Evolutionary conservation across 805 yeast species (phyloP).

Genomic region (Ogataea henricii): DNA sequence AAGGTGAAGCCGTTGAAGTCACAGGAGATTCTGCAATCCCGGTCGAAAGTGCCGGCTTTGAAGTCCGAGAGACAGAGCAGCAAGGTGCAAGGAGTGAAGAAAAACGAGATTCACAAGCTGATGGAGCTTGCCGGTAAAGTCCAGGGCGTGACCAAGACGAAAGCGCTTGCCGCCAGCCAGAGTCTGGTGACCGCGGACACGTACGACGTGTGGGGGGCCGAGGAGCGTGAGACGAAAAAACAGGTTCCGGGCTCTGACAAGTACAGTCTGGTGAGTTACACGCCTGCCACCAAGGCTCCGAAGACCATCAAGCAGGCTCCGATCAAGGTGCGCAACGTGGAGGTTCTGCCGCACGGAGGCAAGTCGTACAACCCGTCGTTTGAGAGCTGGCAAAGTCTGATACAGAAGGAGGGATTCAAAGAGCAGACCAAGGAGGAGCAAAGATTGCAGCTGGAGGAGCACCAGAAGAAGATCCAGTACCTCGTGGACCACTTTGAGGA

Average conservation of each 20-base stretch:
- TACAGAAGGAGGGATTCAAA: slow-evolving; percentile 62
- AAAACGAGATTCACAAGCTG: slow-evolving; percentile 62
- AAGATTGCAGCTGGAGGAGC: slow-evolving; percentile 60
- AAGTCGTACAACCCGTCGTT: slow-evolving; percentile 90
- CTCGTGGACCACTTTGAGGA: slow-evolving; percentile 65
- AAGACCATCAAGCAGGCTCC: slow-evolving; percentile 55
- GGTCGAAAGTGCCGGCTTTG: slow-evolving; percentile 78
- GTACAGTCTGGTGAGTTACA: slow-evolving; percentile 42
- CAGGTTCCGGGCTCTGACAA: slow-evolving; percentile 34
- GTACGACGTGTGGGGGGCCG: slow-evolving; percentile 70
- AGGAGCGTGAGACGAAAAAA: slow-evolving; percentile 35
- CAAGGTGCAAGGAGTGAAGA: slow-evolving; percentile 61
- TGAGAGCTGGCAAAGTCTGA: slow-evolving; percentile 76
- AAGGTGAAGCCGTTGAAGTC: slow-evolving; percentile 40
- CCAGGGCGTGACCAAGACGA: slow-evolving; percentile 51
- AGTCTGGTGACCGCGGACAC: slow-evolving; percentile 56
- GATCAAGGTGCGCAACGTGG: slow-evolving; percentile 51
- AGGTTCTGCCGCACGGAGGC: slow-evolving; percentile 72
- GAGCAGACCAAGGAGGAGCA: slow-evolving; percentile 71
- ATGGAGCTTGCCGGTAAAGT: slow-evolving; percentile 78
- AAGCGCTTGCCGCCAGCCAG: slow-evolving; percentile 59
- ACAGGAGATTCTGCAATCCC: slow-evolving; percentile 65
- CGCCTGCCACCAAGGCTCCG: slow-evolving; percentile 57
- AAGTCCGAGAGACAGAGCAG: slow-evolving; percentile 39
- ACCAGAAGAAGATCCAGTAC: slow-evolving; percentile 61